Conservation (phyloP, 2,329 filamentous ascomycete genomes). For the Cordyceps sp. region DNA sequence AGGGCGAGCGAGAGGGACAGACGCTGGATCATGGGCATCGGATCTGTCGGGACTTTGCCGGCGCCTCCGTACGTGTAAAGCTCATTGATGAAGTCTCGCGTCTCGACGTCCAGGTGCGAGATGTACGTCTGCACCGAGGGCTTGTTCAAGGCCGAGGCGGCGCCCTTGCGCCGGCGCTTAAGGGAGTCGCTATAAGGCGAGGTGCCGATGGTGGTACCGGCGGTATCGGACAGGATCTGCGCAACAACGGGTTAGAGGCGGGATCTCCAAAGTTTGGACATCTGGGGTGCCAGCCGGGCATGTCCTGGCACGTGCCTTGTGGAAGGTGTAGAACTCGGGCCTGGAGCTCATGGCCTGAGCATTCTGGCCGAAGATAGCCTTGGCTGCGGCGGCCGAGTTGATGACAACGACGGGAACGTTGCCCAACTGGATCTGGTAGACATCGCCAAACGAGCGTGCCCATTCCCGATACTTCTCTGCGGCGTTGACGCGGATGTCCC, state of each 20-base stretch:
- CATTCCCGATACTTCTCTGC: conserved; percentile 39
- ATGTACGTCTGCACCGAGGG: conserved; percentile 47
- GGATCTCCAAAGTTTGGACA: not conserved
- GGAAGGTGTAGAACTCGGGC: conserved; percentile 42
- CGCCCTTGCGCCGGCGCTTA: conserved; percentile 47
- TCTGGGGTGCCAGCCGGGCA: no score
- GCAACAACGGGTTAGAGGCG: not conserved
- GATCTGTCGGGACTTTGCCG: conserved; percentile 38
- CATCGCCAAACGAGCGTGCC: conserved; percentile 27
- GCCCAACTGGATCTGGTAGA: conserved; percentile 41
- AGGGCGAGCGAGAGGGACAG: conserved; percentile 44
- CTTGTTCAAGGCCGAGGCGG: conserved; percentile 47
- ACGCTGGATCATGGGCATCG: conserved; percentile 52
- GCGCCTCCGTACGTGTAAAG: conserved; percentile 38
- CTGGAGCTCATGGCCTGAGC: conserved; percentile 36
- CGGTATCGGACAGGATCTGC: conserved; percentile 45
- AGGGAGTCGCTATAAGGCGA: conserved; percentile 49
- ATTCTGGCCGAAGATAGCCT: conserved; percentile 32
- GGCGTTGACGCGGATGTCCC: conserved; percentile 35
- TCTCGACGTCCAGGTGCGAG: conserved; percentile 44
- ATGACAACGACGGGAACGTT: conserved; percentile 39
- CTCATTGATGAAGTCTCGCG: conserved; percentile 44
- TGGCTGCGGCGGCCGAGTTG: conserved; percentile 34
- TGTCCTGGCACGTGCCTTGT: conserved; percentile 25
- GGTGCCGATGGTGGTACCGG: conserved; percentile 52